Evolutionary conservation across 352 stramenopile species (phyloP).

Genomic region (Blastocystis sp.): DNA sequence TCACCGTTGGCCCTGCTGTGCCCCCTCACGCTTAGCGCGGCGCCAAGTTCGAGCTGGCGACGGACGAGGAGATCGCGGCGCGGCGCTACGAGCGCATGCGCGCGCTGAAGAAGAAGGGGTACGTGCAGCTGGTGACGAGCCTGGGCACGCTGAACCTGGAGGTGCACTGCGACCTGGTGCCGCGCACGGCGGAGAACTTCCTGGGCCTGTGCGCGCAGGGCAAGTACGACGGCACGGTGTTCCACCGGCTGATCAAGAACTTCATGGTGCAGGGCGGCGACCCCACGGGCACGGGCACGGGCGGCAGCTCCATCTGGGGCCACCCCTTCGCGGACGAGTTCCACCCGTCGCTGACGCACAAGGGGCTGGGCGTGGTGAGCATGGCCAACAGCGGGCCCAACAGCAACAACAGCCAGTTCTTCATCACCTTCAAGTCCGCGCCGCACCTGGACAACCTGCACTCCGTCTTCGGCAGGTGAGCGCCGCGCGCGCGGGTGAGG

Average conservation of each 20-base stretch:
- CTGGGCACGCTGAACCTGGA: constrained; percentile 90
- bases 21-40: constrained; percentile 68
- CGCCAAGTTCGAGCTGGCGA: constrained; percentile 75
- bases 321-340: constrained; percentile 92
- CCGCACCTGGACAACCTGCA: constrained; percentile 97
- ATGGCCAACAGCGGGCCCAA: constrained; percentile 94
- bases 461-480: constrained; percentile 85
- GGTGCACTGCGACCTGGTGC: constrained; percentile 92
- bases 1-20: constrained; percentile 73
- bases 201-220: constrained; percentile 85
- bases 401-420: constrained; percentile 96
- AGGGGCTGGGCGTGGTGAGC: constrained; percentile 83
- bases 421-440: constrained; percentile 92
- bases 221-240: constrained; percentile 89
- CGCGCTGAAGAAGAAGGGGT: constrained; percentile 90
- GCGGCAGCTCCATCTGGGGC: constrained; percentile 88
- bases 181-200: constrained; percentile 92
- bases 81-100: constrained; percentile 71
- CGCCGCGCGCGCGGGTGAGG: neutral
- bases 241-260: constrained; percentile 91
- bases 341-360: constrained; percentile 87
- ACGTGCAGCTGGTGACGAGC: constrained; percentile 89
- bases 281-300: constrained; percentile 87
- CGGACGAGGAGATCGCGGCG: constrained; percentile 78
- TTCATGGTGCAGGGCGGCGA: constrained; percentile 93